Evolutionary conservation across 306 rosid genomes (phyloP).

Genomic region (Glycyrrhiza uralensis): DNA sequence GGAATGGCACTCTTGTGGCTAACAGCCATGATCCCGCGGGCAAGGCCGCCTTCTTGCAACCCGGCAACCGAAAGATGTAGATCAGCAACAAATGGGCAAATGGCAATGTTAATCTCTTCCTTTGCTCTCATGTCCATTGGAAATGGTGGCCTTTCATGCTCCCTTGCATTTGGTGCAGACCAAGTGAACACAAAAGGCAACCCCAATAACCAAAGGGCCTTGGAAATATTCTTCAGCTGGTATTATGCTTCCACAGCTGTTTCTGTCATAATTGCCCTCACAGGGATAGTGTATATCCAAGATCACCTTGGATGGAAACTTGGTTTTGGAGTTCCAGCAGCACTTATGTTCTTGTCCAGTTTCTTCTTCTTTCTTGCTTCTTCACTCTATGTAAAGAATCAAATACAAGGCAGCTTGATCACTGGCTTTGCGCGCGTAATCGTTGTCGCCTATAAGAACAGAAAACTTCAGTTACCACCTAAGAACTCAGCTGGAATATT

Average conservation of each 20-base stretch:
- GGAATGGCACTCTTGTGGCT: slow-evolving; percentile 55
- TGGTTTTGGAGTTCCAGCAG: slow-evolving; percentile 66
- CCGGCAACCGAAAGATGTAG: slow-evolving; percentile 31
- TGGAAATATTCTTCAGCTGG: slow-evolving; percentile 61
- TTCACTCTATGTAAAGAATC: slow-evolving; percentile 45
- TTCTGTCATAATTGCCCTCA: slow-evolving; percentile 47
- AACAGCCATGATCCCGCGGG: slow-evolving; percentile 57
- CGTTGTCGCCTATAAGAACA: slow-evolving; percentile 43
- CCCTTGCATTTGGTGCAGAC: slow-evolving; percentile 67
- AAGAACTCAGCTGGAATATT: slow-evolving; percentile 14
- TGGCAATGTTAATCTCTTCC: slow-evolving; percentile 36
- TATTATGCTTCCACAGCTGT: slow-evolving; percentile 51
- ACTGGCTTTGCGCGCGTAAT: slow-evolving; percentile 48
- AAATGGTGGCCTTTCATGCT: slow-evolving; percentile 62
- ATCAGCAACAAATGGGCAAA: slow-evolving; percentile 41
- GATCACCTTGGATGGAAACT: slow-evolving; percentile 59
- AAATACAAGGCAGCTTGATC: slow-evolving; percentile 44
- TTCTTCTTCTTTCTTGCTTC: slow-evolving; percentile 52
- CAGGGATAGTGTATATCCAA: slow-evolving; percentile 60
- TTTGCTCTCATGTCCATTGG: slow-evolving; percentile 55
- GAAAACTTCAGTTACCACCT: slow-evolving; percentile 39
- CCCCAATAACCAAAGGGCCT: slow-evolving; percentile 41
- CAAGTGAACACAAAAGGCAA: slow-evolving; percentile 43
- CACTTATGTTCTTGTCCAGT: slow-evolving; percentile 46
- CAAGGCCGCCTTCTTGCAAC: slow-evolving; percentile 52